Evolutionary conservation across 345 rosid genomes (phyloP), one percentile per base, ranked within the genome.

Genomic region (Eucalyptus virginea): DNA sequence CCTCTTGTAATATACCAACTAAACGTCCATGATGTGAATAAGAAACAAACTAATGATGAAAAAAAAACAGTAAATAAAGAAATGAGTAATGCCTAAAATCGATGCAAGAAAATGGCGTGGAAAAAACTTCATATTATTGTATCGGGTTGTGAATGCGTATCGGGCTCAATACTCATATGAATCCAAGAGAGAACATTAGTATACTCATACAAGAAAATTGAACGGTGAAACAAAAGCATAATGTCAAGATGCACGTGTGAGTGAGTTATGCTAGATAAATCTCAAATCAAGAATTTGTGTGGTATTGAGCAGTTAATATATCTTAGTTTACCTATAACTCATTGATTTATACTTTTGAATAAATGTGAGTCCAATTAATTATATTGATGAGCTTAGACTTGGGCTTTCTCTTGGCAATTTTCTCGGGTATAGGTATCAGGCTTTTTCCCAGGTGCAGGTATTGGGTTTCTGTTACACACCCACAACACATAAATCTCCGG

Each of bases 401-500:
- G 2, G 24, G 0, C 24, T 52, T 26, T 52, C 2, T 52, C 5
- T 52, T 52, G 58, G 2, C 5, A 5, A 52, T 52, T 8, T 19
- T 52, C 4, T 52, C 2, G 0, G 4, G 2, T 8, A 52, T 52
- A 52, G 5, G 24, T 52, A 52, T 52, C 0, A 3, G 24, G 10
- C 56, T 52, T 52, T 52, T 19, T 52, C 10, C 24, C 0, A 0
- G 19, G 10, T 8, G 56, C 0, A 19, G 2, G 56, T 19, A 52
- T 52, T 0, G 0, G 9, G 0, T 52, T 19, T 52, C 2, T 52
- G 0, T 52, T 52, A 19, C 5, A 8, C 26, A 52, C 58, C 19
- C 56, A 52, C 24, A 52, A 52, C 58, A 52, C 58, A 52, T 52
- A 2, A 52, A 52, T 52, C 2, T 19, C 2, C 19, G 2, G 58